A percentile compares a stretch with the other conserved stretches of the same genome.
phyloP scores from a whole-genome alignment of 2,329 filamentous ascomycete genomes.

The Lasiodiplodia sp. region DNA sequence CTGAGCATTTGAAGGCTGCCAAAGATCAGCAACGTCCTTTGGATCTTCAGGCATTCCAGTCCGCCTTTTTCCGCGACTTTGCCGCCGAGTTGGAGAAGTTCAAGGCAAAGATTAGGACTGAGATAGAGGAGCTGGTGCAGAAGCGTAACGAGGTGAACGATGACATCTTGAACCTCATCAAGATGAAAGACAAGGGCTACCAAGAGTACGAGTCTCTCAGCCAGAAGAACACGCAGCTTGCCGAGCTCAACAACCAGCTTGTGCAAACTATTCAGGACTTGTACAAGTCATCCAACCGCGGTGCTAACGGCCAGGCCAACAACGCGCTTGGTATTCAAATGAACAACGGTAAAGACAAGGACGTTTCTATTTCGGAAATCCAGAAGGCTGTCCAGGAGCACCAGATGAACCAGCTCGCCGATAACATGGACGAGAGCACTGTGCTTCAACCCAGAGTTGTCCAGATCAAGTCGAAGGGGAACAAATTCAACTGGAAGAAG shows the following conservation, averaged over 20 bases:
- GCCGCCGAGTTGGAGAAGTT: slow-evolving; percentile 69
- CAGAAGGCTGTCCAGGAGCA: slow-evolving; percentile 51
- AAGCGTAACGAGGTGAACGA: slow-evolving; percentile 84
- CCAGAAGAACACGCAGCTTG: slow-evolving; percentile 90
- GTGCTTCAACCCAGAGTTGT: slow-evolving; percentile 86
- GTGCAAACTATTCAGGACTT: slow-evolving; percentile 93
- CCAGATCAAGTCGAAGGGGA: slow-evolving; percentile 87
- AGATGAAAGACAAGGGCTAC: slow-evolving; percentile 90
- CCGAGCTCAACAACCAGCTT: slow-evolving; percentile 91
- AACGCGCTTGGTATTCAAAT: slow-evolving; percentile 71
- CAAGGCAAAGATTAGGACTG: slow-evolving; percentile 77
- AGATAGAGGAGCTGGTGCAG: slow-evolving; percentile 89
- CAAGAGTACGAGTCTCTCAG: slow-evolving; percentile 96
- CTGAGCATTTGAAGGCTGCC: slow-evolving; percentile 84
- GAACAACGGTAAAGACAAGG: slow-evolving; percentile 45
- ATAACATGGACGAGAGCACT: slow-evolving; percentile 71
- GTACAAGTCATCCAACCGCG: slow-evolving; percentile 75
- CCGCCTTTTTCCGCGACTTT: slow-evolving; percentile 68
- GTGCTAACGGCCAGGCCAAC: slow-evolving; percentile 57
- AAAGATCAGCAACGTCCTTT: slow-evolving; percentile 83
- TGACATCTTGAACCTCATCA: slow-evolving; percentile 81
- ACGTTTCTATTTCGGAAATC: slow-evolving; percentile 51
- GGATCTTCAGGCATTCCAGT: slow-evolving; percentile 75
- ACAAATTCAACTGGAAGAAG: slow-evolving; percentile 99
- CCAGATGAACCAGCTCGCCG: slow-evolving; percentile 47